Evolutionary conservation across 371 early-diverging fungal genomes (phyloP), one percentile per base, ranked within the genome.

Genomic region (Apophysomyces elegans): DNA sequence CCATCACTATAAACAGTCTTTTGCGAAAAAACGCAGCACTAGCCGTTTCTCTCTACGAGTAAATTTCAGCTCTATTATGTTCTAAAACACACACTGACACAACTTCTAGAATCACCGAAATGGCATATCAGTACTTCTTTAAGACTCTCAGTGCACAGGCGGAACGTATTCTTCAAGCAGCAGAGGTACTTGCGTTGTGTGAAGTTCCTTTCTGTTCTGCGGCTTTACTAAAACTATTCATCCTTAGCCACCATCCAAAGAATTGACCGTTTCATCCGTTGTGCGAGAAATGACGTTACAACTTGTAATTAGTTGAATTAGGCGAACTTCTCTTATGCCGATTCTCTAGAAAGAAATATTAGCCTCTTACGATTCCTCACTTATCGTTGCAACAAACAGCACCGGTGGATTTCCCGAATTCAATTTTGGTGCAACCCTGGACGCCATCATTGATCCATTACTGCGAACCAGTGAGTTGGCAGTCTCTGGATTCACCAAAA

Each of bases 351-450:
- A 90, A 78, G 92, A 92, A 66, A 89, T 94, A 39, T 83, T 92
- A 79, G 86, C 89, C 21, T 90, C 91, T 0, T 92, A 93, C 67
- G 92, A 93, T 45, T 84, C 88, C 1, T 90, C 91, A 0, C 80
- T 90, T 56, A 78, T 91, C 32, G 75, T 85, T 5, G 70, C 73
- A 13, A 71, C 75, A 12, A 66, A 69, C 5, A 65, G 56, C 13
- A 66, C 71, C 0, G 78, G 74, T 38, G 69, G 71, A 7, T 62
- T 74, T 11, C 80, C 81, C 7, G 85, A 85, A 62, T 73, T 79
- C 61, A 81, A 88, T 57, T 89, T 92, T 79, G 76, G 79, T 13
- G 79, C 84, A 21, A 89, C 90, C 11, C 62, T 93, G 45, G 77
- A 84, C 62, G 89, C 91, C 0, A 77, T 90, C n/a, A 72, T 93